Conservation (phyloP, 1,284 basidiomycete species). For the Pascua guehoae region DNA sequence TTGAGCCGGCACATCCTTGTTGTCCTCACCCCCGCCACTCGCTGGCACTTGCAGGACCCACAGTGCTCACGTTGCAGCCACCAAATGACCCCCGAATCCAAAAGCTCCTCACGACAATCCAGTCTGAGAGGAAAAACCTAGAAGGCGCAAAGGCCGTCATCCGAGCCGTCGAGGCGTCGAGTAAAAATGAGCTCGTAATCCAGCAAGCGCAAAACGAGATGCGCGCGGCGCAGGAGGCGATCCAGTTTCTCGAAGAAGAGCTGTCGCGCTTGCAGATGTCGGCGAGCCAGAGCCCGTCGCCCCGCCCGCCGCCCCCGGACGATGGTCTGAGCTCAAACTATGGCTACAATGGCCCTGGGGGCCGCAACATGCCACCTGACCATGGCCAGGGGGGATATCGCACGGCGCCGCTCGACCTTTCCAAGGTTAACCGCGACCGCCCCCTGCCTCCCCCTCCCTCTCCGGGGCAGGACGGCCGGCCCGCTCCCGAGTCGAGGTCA, state of each 20-base stretch:
- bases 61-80: constrained; percentile 9
- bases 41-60: too few species aligned
- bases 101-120: constrained; percentile 43
- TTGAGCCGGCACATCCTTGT: not conserved
- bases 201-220: constrained; percentile 50
- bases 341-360: not conserved
- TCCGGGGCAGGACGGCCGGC: constrained; percentile 3
- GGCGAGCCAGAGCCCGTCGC: not conserved
- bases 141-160: constrained; percentile 50
- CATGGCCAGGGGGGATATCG: not conserved
- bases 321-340: too few species aligned
- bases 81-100: constrained; percentile 31
- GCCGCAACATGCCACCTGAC: not conserved
- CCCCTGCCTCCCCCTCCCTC: constrained; percentile 10
- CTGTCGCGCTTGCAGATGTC: constrained; percentile 42
- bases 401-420: constrained; percentile 9
- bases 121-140: constrained; percentile 46
- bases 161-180: constrained; percentile 47
- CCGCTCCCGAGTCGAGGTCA: not conserved
- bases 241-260: constrained; percentile 48
- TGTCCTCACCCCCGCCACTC: not conserved
- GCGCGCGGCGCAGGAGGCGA: constrained; percentile 44
- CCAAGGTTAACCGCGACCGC: constrained; percentile 5
- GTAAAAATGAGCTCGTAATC: constrained; percentile 48
- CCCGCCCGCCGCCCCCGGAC: not conserved